Evolutionary conservation across 2,329 filamentous ascomycete genomes (phyloP).

Genomic region (Fusarium brachygibbosum): DNA sequence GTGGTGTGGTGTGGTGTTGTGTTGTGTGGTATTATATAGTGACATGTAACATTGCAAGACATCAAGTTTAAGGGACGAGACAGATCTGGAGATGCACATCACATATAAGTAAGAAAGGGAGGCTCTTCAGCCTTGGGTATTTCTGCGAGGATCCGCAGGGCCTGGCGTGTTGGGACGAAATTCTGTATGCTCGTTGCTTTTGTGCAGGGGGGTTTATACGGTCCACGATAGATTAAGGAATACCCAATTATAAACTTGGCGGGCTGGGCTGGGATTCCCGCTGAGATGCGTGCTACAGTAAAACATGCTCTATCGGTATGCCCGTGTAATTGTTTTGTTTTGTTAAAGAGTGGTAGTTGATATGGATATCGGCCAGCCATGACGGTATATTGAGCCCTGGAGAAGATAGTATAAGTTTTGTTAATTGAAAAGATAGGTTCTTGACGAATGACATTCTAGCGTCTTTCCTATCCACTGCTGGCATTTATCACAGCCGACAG

Average conservation of each 20-base stretch:
- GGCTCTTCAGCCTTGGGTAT: not conserved
- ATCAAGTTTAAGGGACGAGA: not conserved
- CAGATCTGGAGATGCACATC: not conserved
- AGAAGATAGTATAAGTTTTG: not conserved
- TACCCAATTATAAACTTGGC: not conserved
- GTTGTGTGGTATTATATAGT: conserved; percentile 4
- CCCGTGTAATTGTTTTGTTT: conserved; percentile 3
- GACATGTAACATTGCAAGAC: not conserved
- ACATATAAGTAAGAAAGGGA: conserved; percentile 1
- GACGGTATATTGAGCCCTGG: not conserved
- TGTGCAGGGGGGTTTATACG: conserved; percentile 7
- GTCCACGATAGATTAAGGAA: conserved; percentile 15
- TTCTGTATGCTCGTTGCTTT: conserved; percentile 29
- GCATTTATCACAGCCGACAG: not conserved
- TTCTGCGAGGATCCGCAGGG: not conserved
- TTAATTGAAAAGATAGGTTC: not conserved
- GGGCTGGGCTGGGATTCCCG: not conserved
- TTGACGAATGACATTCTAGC: not conserved
- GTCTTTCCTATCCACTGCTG: not conserved
- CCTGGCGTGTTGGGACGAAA: not conserved
- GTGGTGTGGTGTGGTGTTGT: conserved; percentile 4
- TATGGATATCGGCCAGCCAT: not conserved
- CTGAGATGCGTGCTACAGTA: not conserved
- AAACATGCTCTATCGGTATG: not conserved
- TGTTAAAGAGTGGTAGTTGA: not conserved